These are phyloP conservation scores for Dictyostelium citrinum DNA, from an alignment of 78 protist species.

Conservation along the genomic window DNA sequence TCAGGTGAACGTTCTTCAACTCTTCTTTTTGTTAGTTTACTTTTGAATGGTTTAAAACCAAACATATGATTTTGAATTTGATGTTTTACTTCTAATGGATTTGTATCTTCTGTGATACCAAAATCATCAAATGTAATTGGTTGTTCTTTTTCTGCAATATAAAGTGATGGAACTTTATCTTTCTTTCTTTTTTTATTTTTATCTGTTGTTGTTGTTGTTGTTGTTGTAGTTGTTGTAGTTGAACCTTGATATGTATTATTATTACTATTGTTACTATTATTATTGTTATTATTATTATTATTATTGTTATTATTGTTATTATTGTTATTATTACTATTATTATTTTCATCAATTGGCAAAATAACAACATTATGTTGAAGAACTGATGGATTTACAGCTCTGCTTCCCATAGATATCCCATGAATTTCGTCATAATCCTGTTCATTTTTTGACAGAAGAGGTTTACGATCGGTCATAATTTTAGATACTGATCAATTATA, in stretches of 20 bases:
- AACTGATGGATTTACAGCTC: not conserved
- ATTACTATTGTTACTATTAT: not conserved
- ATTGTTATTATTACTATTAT: not conserved
- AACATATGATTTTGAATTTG: constrained; percentile 66
- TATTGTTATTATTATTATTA: not conserved
- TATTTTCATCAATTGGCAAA: not conserved
- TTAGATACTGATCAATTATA: not conserved
- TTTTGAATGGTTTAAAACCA: constrained; percentile 73
- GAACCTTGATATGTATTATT: not conserved
- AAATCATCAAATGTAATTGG: constrained; percentile 53
- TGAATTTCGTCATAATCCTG: not conserved
- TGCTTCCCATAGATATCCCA: not conserved
- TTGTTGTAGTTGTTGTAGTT: not conserved
- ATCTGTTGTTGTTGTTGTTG: not conserved
- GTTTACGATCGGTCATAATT: constrained; percentile 6
- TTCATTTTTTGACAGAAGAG: not conserved
- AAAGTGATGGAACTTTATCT: not conserved
- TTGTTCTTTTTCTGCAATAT: constrained; percentile 24
- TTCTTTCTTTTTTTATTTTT: not conserved
- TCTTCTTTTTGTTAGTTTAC: constrained; percentile 19
- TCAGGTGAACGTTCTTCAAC: constrained; percentile 49
- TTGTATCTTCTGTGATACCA: constrained; percentile 32
- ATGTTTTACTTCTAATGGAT: constrained; percentile 40
- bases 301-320: not conserved
- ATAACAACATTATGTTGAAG: not conserved